Evolutionary conservation across 768 basidiomycete genomes (phyloP).

Genomic region (Amanita inopinata): DNA sequence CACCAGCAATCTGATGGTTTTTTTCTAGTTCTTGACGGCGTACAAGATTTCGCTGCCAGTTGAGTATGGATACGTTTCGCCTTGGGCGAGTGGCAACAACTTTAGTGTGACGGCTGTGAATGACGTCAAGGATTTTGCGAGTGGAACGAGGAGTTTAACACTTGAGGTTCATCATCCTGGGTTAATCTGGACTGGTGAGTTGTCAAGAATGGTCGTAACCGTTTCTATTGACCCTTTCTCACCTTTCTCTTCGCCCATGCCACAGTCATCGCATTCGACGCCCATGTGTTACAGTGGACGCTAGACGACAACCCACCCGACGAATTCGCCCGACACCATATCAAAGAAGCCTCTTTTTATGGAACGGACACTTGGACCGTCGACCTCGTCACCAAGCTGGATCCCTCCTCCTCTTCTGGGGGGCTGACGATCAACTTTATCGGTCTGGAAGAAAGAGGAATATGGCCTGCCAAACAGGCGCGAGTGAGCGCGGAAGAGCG

Average conservation of each 20-base stretch:
- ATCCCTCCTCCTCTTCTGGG: slow-evolving; percentile 32
- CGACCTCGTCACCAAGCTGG: slow-evolving; percentile 58
- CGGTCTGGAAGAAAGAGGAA: slow-evolving; percentile 73
- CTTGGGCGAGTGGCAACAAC: slow-evolving; percentile 28
- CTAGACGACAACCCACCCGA: slow-evolving; percentile 71
- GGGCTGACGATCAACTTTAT: slow-evolving; percentile 43
- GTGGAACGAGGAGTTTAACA: slow-evolving; percentile 62
- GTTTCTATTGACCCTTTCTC: not conserved
- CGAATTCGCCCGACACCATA: slow-evolving; percentile 71
- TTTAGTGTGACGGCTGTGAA: slow-evolving; percentile 54
- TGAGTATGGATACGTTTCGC: slow-evolving; percentile 38
- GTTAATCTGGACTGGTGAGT: slow-evolving; percentile 76
- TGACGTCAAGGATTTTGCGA: slow-evolving; percentile 39
- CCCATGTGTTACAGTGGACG: slow-evolving; percentile 79
- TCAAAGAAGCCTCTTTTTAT: slow-evolving; percentile 89
- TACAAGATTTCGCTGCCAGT: slow-evolving; percentile 66
- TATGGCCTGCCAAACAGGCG: slow-evolving; percentile 70
- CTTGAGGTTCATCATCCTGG: slow-evolving; percentile 69
- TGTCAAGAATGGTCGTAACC: not conserved
- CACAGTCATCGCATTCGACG: slow-evolving; percentile 81
- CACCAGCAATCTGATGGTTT: not conserved
- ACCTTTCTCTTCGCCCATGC: not conserved
- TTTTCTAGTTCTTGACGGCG: slow-evolving; percentile 65
- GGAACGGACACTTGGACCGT: slow-evolving; percentile 65
- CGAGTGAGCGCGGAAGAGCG: slow-evolving; percentile 27